Evolutionary conservation across 1,139 yeast genomes (phyloP), one percentile per base, ranked within the genome.

Genomic region (Spathaspora sp.): DNA sequence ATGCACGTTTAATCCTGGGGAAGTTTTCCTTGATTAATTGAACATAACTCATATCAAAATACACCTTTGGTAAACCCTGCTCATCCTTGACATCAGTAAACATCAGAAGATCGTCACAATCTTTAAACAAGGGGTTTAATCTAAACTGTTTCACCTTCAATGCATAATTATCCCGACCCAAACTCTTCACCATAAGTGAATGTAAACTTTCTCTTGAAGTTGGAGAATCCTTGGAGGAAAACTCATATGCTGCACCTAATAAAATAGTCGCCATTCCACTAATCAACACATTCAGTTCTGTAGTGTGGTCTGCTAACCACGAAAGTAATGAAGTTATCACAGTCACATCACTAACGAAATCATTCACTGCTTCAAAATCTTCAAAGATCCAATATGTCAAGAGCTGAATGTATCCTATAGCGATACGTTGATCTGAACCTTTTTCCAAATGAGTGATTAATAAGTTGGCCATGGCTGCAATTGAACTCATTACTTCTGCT

Each of bases 21-120:
- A 78, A 81, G 56, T 89, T 87, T 7, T 86, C 95, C 53, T 82
- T 85, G 43, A 93, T 67, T 46, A 89, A 67, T 4, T 71, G 70
- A 3, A 89, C 84, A 58, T 89, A 89, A 2, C 74, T 67, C 0
- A 78, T 59, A 52, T 84, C 86, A 58, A 93, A 86, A 55, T 78
- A 89, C 1, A 91, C 89, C 47, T 82, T 81, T 0, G 98, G 99
- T 36, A 91, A 72, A 1, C 99, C 99, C 1, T 96, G 83, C 2
- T 81, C 84, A 59, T 89, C 96, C 51, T 80, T 78, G 42, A 61
- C 50, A 41, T 53, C 50, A 36, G 59, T 34, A 49, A 58, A 43
- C 45, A 56, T 34, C 46, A 43, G 51, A 27, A 54, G 40, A 6
- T 74, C 74, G 9, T 76, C 80, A 27, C 80, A 82, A 43, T 78